A percentile compares a stretch with the other conserved stretches of the same genome.
These are phyloP conservation scores for Sistotremastrum suecicum DNA, from an alignment of 768 basidiomycete genomes.

Conservation along the genomic window DNA sequence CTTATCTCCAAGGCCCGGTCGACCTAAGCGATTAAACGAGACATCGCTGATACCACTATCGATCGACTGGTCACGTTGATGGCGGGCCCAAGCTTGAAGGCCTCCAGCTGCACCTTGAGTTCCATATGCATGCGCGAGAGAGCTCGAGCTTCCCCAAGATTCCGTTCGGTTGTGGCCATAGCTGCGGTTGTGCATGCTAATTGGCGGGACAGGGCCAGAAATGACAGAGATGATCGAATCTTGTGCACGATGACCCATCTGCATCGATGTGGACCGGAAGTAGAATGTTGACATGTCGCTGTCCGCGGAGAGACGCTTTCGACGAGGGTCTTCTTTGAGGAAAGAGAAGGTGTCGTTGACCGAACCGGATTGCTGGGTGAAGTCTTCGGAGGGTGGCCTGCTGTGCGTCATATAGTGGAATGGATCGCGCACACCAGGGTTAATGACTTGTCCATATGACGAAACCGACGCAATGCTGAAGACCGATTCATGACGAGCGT, in stretches of 20 bases:
- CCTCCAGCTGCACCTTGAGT: constrained; percentile 37
- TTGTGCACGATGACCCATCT: constrained; percentile 37
- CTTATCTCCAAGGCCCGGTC: constrained; percentile 75
- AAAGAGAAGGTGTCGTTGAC: constrained; percentile 71
- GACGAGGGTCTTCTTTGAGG: constrained; percentile 23
- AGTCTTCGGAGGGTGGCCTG: constrained; percentile 44
- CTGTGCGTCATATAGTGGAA: constrained; percentile 54
- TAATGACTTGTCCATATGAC: constrained; percentile 57
- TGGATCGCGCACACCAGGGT: constrained; percentile 50
- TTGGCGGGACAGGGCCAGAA: constrained; percentile 45
- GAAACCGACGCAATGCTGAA: constrained; percentile 71
- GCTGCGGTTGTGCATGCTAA: constrained; percentile 61
- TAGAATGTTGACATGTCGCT: constrained; percentile 73
- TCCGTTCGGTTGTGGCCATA: constrained; percentile 39
- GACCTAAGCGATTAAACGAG: constrained; percentile 39
- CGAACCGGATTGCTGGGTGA: constrained; percentile 33
- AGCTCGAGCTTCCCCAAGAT: constrained; percentile 43
- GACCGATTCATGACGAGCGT: constrained; percentile 40
- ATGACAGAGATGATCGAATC: constrained; percentile 37
- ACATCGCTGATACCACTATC: constrained; percentile 59
- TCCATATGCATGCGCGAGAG: constrained; percentile 42
- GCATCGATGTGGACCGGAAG: constrained; percentile 31
- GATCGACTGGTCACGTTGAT: constrained; percentile 36
- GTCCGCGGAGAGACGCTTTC: constrained; percentile 39
- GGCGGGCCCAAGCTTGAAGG: constrained; percentile 45